Evolutionary conservation across 352 stramenopile species (phyloP).

Genomic region (Pythium brassicae): DNA sequence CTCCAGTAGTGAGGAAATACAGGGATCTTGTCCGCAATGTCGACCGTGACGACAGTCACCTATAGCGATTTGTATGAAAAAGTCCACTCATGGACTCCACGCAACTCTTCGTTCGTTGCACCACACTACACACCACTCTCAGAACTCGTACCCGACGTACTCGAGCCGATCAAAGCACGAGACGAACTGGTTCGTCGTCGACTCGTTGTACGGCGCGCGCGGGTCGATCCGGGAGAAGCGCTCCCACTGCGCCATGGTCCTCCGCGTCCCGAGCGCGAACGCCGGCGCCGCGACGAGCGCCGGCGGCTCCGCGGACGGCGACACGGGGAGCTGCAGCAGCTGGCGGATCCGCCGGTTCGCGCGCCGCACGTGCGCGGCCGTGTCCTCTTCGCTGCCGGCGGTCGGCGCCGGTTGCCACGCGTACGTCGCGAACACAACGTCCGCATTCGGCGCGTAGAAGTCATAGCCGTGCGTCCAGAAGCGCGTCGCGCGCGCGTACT

Average conservation of each 20-base stretch:
- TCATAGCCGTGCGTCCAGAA: conserved; percentile 87
- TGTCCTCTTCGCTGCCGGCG: conserved; percentile 17
- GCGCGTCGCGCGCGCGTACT: conserved; percentile 73
- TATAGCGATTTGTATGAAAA: not conserved
- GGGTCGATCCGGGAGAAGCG: conserved; percentile 66
- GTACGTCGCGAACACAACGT: conserved; percentile 67
- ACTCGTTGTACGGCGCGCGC: conserved; percentile 57
- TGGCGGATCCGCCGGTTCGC: conserved; percentile 64
- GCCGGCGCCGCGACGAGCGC: conserved; percentile 18
- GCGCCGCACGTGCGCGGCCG: conserved; percentile 6
- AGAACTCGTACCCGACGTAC: conserved; percentile 51
- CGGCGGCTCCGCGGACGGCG: conserved; percentile 19
- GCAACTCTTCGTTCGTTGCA: not conserved
- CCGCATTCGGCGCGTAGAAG: conserved; percentile 71
- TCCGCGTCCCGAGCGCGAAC: conserved; percentile 43
- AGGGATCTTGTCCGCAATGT: not conserved
- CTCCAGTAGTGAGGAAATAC: not conserved
- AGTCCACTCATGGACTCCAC: not conserved
- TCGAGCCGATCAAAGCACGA: conserved; percentile 48
- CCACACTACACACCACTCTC: not conserved
- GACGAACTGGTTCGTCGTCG: conserved; percentile 85
- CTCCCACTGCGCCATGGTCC: conserved; percentile 55
- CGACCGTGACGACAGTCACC: too few species aligned
- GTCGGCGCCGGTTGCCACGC: conserved; percentile 32
- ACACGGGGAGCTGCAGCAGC: conserved; percentile 49